phyloP scores from a whole-genome alignment of 495 filamentous ascomycete species.

The Paragyromitra xinjiangensis region DNA sequence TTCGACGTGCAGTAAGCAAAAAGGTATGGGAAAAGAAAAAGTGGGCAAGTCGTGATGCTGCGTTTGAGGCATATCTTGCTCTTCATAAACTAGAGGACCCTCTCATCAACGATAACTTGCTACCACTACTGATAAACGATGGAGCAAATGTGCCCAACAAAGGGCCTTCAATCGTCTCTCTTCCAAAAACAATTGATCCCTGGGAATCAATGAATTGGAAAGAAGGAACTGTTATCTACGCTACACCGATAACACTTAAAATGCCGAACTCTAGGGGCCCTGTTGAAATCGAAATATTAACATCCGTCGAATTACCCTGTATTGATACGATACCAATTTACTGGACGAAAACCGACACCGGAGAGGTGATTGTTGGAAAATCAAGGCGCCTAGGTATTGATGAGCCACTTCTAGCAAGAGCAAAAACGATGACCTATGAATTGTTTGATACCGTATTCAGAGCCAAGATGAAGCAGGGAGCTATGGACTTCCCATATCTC shows the following conservation, averaged over 20 bases:
- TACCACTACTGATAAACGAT: conserved; percentile 64
- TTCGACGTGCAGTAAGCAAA: conserved; percentile 67
- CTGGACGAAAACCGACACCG: conserved; percentile 27
- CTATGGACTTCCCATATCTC: conserved; percentile 46
- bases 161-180: conserved; percentile 61
- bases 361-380: conserved; percentile 18
- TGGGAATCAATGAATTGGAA: conserved; percentile 61
- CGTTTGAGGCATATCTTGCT: conserved; percentile 80
- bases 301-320: conserved; percentile 14
- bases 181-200: conserved; percentile 69
- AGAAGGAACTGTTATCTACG: conserved; percentile 17
- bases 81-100: conserved; percentile 68
- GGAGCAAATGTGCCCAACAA: conserved; percentile 57
- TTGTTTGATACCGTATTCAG: conserved; percentile 38
- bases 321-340: conserved; percentile 28
- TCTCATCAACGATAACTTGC: conserved; percentile 77
- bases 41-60: conserved; percentile 79
- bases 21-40: conserved; percentile 73
- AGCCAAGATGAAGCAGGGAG: conserved; percentile 12
- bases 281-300: conserved; percentile 35
- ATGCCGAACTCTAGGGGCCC: background rate
- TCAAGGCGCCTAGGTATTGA: conserved; percentile 17
- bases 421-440: conserved; percentile 25
- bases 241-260: conserved; percentile 15
- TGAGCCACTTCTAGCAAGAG: background rate